Base-by-base conservation (phyloP, 352 stramenopile genomes). In the Salisapilia sapeloensis region DNA sequence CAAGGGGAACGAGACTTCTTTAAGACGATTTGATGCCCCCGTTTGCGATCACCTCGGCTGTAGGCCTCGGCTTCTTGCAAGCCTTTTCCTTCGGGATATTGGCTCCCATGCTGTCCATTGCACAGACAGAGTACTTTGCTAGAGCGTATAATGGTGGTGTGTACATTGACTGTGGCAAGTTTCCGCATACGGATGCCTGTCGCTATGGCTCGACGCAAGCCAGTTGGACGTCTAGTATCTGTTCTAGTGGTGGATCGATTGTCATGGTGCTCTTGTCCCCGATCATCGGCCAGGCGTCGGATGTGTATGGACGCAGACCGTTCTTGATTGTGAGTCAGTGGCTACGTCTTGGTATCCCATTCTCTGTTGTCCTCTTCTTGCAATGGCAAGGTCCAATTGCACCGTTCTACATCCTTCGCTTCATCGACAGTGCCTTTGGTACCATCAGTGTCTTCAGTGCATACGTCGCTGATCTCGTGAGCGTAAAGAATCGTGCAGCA, bases 41-140 rank as follows among this genome's bases (percentile, higher is more conserved):
- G n/a, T n/a, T n/a, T n/a, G n/a, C n/a, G 29, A 50, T 82, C 28
- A 33, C 33, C 17, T 40, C 55, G 38, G 53, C 75, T 13, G 41
- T 70, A 2, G 62, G 49, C 1, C 58, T 82, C 9, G 45, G 50
- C 11, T 35, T 78, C 16, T 36, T 84, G 9, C 47, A 60, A 33
- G 48, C 62, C 24, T 53, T 56, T 8, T 65, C 60, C n/a, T 78
- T 67, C 35, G 69, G 69, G 6, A 55, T 84, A 38, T 51, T 81
- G 33, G 59, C 56, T 35, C 64, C 69, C 2, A 60, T 84, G 40
- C 38, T 84, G 24, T 58, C 64, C 2, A 77, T 81, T 40, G 48
- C 65, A 25, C 70, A 53, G 35, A 81, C 64, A 8, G 65, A 84
- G 66, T 86, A 83, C 40, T 86, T 86, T 62, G 71, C 67, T 14